Evolutionary conservation across 371 early-diverging fungal species (phyloP), one percentile per base, ranked within the genome.

Genomic region (Haplosporangium sp.): DNA sequence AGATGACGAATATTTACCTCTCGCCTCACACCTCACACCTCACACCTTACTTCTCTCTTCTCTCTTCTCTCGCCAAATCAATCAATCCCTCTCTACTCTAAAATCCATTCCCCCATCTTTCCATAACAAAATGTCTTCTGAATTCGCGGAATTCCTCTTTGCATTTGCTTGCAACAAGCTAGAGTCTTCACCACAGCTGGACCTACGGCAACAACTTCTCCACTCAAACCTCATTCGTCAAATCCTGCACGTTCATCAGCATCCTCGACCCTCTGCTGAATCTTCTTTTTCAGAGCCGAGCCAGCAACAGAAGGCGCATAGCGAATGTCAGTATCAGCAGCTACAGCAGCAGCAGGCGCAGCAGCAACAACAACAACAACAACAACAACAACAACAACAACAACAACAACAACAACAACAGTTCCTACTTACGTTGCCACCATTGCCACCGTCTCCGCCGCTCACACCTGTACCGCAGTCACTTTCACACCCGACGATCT

Each of bases 171-270:
- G 77, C 67, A 66, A 63, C 61, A 76, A 76, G 42, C 77, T 76
- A 56, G 71, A 76, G 50, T 45, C 71, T 12, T 62, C 48, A 9
- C 71, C 77, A 36, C 67, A 76, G 40, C 71, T 75, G 37, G 76
- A 75, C 66, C 51, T 76, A 55, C 77, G 77, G 41, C 77, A 76
- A 42, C 71, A 60, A 53, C 64, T 76, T 13, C 77, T 76, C 37
- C 77, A 76, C 53, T 71, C 77, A 13, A 76, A 76, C 55, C 77
- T 76, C 50, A 71, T 76, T 50, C 66, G 77, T 20, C 71, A 71
- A 43, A 76, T 76, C 59, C 77, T 76, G 20, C 77, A 66, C 18
- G 60, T 38, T n/a, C 62, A 76, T 48, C 69, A 64, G 42, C 57
- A 23, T 29, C 59, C 21, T 46, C 56, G 38, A 55, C 62, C 21